Evolutionary conservation across 768 basidiomycete species (phyloP), one percentile per base, ranked within the genome.

Genomic region (Boletus tylopilopsis): DNA sequence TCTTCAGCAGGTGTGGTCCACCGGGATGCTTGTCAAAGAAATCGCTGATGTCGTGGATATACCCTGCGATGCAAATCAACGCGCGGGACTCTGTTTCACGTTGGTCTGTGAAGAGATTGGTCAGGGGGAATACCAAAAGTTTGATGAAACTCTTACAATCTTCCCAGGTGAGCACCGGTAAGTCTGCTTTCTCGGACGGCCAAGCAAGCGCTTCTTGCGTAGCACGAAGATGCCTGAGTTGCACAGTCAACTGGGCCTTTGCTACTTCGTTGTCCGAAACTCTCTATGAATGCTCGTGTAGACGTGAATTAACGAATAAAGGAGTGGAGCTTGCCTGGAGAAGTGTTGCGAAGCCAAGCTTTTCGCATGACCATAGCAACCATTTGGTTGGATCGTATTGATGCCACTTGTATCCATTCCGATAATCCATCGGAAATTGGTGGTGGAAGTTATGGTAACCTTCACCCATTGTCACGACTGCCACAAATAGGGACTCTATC

Each of bases 381-480:
- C 92, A 93, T 71, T 94, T 92, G 13, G 90, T 91, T 8, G 90
- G 89, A 64, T 92, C 89, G 63, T 90, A 91, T 66, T 91, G 90
- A 67, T 80, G 79, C 80, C 81, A 82, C 68, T 81, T 90, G 76
- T 94, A 90, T 45, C 91, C 91, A 64, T 93, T 93, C 18, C 91
- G 80, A 73, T 91, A 95, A 69, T 95, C 93, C 87, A 90, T 90
- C 12, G 92, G 91, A 80, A 94, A 94, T 58, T 79, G 80, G 63
- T 95, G 92, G 73, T 95, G 93, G 81, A 93, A 94, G 70, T 95
- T 95, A 77, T 95, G 93, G 74, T 95, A 95, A 19, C 93, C 92
- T 67, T 95, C 93, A 45, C 93, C 93, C 64, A 92, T 84, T 18
- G 92, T 94, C 51, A 82, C 83, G 33, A 95, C 73, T 7, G 91